A percentile compares a stretch with the other conserved stretches of the same genome.
phyloP scores from a whole-genome alignment of 257 asterid species.

The Henckelia pumila region DNA sequence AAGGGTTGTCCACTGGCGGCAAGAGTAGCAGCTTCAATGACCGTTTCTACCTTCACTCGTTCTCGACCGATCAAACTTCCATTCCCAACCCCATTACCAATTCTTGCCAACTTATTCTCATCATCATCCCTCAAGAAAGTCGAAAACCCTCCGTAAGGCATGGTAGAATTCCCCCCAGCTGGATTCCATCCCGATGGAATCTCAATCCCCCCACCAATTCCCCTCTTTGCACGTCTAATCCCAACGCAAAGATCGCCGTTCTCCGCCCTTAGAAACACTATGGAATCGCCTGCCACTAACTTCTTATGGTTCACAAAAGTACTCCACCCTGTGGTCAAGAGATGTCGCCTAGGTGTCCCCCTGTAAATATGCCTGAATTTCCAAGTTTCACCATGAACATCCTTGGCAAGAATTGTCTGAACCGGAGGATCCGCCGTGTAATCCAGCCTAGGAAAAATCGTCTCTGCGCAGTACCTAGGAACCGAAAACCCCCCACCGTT shows the following conservation, averaged over 20 bases:
- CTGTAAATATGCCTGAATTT: constrained; percentile 87
- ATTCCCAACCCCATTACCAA: constrained; percentile 23
- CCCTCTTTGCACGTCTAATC: constrained; percentile 76
- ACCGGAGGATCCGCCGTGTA: constrained; percentile 59
- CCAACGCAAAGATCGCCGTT: constrained; percentile 89
- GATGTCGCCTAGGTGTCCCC: constrained; percentile 96
- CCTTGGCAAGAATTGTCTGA: constrained; percentile 70
- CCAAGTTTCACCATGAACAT: constrained; percentile 93
- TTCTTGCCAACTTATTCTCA: constrained; percentile 39
- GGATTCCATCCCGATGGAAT: constrained; percentile 62
- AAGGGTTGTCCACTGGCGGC: constrained; percentile 71
- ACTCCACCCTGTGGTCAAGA: constrained; percentile 94
- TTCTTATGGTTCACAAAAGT: constrained; percentile 89
- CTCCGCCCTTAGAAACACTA: constrained; percentile 78
- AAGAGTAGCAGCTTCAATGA: constrained; percentile 67
- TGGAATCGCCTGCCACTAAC: constrained; percentile 91
- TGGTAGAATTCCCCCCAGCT: constrained; percentile 33
- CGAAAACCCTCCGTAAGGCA: constrained; percentile 64
- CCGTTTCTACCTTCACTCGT: constrained; percentile 64
- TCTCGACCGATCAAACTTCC: constrained; percentile 39
- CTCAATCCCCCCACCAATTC: constrained; percentile 65
- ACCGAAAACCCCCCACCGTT: constrained; percentile 71
- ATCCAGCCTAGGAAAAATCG: constrained; percentile 58
- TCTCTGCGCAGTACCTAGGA: constrained; percentile 70
- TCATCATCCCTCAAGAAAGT: constrained; percentile 64